These are phyloP conservation scores for Cynara cardunculus DNA, from an alignment of 129 eudicot genomes.

Conservation along the genomic window DNA sequence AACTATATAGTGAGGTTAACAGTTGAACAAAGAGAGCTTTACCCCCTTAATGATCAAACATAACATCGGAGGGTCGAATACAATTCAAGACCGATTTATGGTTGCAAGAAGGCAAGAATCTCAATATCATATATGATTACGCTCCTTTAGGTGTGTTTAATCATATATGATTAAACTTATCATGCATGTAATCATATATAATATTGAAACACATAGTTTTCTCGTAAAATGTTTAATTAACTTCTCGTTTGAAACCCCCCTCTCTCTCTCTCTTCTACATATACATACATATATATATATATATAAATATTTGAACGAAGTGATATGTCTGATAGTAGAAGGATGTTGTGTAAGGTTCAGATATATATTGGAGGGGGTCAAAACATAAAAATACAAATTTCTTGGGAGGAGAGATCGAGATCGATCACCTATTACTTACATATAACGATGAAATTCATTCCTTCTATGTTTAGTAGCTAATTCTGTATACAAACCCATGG, in stretches of 20 bases:
- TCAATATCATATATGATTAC: too few relatives aligned
- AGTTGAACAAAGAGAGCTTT: not conserved
- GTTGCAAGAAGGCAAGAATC: too few relatives aligned
- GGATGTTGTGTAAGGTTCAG: too few relatives aligned
- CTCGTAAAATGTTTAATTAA: too few relatives aligned
- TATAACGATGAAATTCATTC: not conserved
- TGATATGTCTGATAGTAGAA: not conserved
- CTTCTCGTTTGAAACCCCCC: too few relatives aligned
- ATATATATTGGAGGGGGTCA: not conserved
- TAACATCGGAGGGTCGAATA: not conserved
- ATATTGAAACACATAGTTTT: too few relatives aligned
- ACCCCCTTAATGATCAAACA: not conserved
- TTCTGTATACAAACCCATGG: conserved; percentile 2
- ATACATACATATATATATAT: too few relatives aligned
- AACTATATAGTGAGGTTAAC: not conserved
- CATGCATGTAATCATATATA: too few relatives aligned
- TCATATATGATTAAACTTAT: too few relatives aligned
- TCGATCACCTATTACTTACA: not conserved
- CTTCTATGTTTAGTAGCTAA: not conserved
- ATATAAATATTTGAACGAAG: not conserved
- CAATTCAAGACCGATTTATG: not conserved
- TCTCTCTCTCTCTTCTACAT: too few relatives aligned
- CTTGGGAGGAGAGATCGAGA: too few relatives aligned
- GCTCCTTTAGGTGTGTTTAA: too few relatives aligned
- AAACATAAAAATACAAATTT: not conserved